A percentile compares a stretch with the other conserved stretches of the same genome.
Evolutionary conservation across 768 basidiomycete genomes (phyloP).

Genomic region (Pisolithus tinctorius): DNA sequence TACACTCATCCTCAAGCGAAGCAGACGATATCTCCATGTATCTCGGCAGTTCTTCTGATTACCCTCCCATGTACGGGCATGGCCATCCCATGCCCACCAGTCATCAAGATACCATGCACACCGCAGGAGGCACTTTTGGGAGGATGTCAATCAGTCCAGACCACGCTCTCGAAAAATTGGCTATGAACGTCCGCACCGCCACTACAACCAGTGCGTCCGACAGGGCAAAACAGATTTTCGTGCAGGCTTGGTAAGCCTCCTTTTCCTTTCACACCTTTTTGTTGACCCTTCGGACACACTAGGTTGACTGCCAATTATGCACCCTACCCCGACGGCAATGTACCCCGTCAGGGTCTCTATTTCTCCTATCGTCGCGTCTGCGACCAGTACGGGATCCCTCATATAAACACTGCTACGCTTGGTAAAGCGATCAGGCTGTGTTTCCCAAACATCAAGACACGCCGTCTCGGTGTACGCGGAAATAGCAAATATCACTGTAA

Average conservation of each 20-base stretch:
- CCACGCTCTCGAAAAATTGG: conserved; percentile 78
- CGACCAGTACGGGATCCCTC: conserved; percentile 88
- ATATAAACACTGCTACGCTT: conserved; percentile 93
- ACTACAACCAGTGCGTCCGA: conserved; percentile 90
- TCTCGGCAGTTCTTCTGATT: conserved; percentile 53
- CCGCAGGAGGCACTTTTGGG: conserved; percentile 71
- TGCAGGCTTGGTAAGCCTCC: conserved; percentile 75
- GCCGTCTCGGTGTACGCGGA: conserved; percentile 85
- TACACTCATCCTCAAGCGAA: conserved; percentile 83
- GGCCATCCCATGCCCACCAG: conserved; percentile 33
- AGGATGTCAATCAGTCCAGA: conserved; percentile 72
- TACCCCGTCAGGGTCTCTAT: conserved; percentile 89
- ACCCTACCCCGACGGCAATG: conserved; percentile 87
- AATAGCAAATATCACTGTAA: conserved; percentile 96
- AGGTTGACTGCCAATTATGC: conserved; percentile 89
- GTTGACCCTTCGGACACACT: conserved; percentile 11
- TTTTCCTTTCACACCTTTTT: conserved; percentile 8
- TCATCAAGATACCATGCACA: conserved; percentile 45
- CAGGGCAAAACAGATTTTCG: conserved; percentile 87
- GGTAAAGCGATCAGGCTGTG: conserved; percentile 92
- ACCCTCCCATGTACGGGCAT: conserved; percentile 58
- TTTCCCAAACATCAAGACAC: conserved; percentile 92
- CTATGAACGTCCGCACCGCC: conserved; percentile 79
- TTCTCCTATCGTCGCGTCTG: conserved; percentile 88
- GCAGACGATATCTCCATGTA: conserved; percentile 85